Evolutionary conservation across 495 filamentous ascomycete species (phyloP).

Genomic region (Penicillium parvum): DNA sequence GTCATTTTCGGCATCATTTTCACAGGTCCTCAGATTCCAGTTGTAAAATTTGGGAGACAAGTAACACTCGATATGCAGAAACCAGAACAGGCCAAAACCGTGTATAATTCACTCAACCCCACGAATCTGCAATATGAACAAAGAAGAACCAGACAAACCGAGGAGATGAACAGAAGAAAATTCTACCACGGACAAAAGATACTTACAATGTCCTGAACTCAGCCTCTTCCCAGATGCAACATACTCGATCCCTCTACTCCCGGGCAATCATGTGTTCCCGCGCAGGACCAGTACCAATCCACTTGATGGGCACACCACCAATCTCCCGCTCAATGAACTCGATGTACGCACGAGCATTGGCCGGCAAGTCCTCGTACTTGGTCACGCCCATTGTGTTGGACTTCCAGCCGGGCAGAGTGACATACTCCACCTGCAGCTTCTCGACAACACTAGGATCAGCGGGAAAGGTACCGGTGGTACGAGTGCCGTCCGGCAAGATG

Average conservation of each 20-base stretch:
- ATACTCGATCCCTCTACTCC: slow-evolving; percentile 26
- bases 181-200: slow-evolving; percentile 6
- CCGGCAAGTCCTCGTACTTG: slow-evolving; percentile 65
- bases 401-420: slow-evolving; percentile 76
- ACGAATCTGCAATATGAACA: slow-evolving; percentile 3
- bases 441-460: slow-evolving; percentile 62
- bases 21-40: too few species aligned
- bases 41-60: too few species aligned
- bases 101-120: slow-evolving; percentile 14
- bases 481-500: slow-evolving; percentile 48
- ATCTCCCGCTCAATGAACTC: slow-evolving; percentile 73
- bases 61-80: slow-evolving; percentile 3
- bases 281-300: slow-evolving; percentile 74
- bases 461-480: slow-evolving; percentile 58
- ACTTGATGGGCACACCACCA: slow-evolving; percentile 63
- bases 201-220: slow-evolving; percentile 8
- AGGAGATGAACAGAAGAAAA: neutral
- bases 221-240: neutral
- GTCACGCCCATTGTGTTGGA: slow-evolving; percentile 58
- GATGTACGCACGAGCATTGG: slow-evolving; percentile 69
- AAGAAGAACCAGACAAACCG: neutral
- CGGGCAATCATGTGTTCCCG: slow-evolving; percentile 63
- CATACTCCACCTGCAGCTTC: slow-evolving; percentile 59
- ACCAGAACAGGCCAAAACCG: slow-evolving; percentile 4
- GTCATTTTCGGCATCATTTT: too few species aligned